Evolutionary conservation across 345 rosid genomes (phyloP).

Genomic region (Syzygium oleosum): DNA sequence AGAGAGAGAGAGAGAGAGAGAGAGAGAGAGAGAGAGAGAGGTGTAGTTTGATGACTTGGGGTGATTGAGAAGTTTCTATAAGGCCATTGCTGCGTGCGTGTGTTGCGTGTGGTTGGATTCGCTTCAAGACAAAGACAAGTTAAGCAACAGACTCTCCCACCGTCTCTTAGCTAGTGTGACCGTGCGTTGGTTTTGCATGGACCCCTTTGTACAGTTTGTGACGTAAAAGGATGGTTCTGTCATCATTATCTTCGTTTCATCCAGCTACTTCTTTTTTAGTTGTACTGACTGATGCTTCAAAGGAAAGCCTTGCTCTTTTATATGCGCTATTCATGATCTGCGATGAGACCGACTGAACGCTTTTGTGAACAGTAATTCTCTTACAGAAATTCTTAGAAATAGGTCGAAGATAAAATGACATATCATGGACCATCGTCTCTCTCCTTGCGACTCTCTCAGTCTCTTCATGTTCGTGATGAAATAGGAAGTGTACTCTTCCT

Average conservation of each 20-base stretch:
- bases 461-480: no score
- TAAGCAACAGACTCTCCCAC: neutral
- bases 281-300: neutral
- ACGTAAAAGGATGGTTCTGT: neutral
- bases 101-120: neutral
- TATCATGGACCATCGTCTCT: no score
- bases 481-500: no score
- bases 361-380: neutral
- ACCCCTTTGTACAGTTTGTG: neutral
- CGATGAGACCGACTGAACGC: neutral
- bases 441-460: no score
- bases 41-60: neutral
- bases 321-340: neutral
- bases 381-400: neutral
- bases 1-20: neutral
- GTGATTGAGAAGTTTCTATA: neutral
- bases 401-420: no score
- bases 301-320: neutral
- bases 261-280: neutral
- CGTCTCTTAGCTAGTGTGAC: neutral
- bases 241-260: neutral
- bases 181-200: neutral
- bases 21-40: neutral
- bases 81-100: neutral
- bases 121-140: slow-evolving; percentile 1